Base-by-base conservation (phyloP, 2,329 filamentous ascomycete species). In the Elsinoe batatas region DNA sequence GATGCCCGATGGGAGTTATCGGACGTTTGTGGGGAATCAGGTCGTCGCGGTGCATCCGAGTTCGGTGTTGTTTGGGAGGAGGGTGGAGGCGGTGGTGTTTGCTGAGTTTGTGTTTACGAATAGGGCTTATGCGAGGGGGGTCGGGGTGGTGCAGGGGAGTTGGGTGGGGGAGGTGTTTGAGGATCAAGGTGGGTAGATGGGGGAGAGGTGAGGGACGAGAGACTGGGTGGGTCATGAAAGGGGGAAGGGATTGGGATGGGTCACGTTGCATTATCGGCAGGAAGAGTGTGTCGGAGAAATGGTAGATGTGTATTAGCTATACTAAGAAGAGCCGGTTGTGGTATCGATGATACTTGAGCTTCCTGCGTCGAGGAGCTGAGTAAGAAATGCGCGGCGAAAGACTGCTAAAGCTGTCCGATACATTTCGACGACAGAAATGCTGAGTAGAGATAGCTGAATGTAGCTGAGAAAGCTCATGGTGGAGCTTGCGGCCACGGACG, bases 31-130 rank as follows among this genome's bases (percentile, higher is more conserved):
- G 6, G 79, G 80, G 2, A 82, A 82, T 59, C 81, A 84, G 66
- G 75, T 74, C 0, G 80, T 85, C 1, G 75, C 80, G 0, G 82
- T 85, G 37, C 82, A 84, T 63, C 81, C 81, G 0, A 78, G 76
- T 6, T 82, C 79, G 58, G 79, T 81, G 12, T 65, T 84, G 5
- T 81, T 80, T 62, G 79, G 79, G 17, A 77, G 76, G 63, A 80
- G 79, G 60, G 72, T 81, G 5, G 80, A 83, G 67, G 81, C 79
- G 1, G 81, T 85, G 54, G 72, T 84, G 65, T 85, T 82, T 62
- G 81, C 79, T 58, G 81, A 84, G 65, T 83, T 81, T 65, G 79
- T 84, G 2, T 85, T 80, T 63, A 85, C 82, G 17, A 83, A 77
- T 42, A 79, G 79, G 61, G 79, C 79, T 54, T 85, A 83, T 70